phyloP scores from a whole-genome alignment of 192 early-diverging fungal genomes.

The Coemansia sp. region DNA sequence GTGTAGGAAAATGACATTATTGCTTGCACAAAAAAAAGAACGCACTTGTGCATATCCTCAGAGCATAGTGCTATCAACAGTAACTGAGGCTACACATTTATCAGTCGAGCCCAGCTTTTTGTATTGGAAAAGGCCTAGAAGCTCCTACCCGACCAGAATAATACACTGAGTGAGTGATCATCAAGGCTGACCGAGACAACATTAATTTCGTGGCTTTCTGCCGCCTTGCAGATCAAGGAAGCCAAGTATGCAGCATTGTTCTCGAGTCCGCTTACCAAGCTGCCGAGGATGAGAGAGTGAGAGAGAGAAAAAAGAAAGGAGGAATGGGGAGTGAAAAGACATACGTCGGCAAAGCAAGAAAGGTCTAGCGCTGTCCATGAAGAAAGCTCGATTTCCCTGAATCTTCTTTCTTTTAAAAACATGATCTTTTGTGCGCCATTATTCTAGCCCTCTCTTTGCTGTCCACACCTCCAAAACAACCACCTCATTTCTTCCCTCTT shows the following conservation, averaged over 20 bases:
- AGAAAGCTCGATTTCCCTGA: neutral
- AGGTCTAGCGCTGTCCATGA: neutral
- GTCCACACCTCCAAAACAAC: constrained; percentile 2
- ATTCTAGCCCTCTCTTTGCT: neutral
- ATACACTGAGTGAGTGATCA: neutral
- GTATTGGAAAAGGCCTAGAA: neutral
- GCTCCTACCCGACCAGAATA: neutral
- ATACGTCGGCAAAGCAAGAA: neutral
- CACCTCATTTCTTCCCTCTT: neutral
- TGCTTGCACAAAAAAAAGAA: neutral
- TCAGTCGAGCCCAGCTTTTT: neutral
- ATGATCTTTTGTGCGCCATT: neutral
- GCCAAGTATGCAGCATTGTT: neutral
- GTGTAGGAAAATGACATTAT: too few species aligned
- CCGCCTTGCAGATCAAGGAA: neutral
- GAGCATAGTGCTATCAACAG: neutral
- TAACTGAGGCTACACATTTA: neutral
- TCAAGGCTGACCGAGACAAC: neutral
- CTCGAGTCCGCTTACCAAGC: neutral
- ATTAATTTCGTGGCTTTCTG: constrained; percentile 1
- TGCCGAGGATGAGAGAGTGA: neutral
- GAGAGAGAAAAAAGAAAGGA: neutral
- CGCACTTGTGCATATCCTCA: too few species aligned
- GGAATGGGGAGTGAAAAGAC: neutral
- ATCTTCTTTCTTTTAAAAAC: neutral